phyloP scores from a whole-genome alignment of 176 grass and related monocot genomes.

The Pontederia crassipes region DNA sequence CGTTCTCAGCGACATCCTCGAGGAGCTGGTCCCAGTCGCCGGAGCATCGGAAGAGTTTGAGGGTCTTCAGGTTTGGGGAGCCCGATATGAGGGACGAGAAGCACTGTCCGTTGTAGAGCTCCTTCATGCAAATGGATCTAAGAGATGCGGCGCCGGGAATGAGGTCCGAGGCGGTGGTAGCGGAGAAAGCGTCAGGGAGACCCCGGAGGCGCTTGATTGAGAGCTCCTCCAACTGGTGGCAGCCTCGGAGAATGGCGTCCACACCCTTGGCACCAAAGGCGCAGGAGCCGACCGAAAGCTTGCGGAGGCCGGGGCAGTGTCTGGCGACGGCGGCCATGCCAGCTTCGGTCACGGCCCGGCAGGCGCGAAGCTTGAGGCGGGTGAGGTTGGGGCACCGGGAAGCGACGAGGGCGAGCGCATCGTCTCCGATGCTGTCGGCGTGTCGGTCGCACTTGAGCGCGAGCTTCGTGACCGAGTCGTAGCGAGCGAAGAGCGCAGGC shows the following conservation, averaged over 20 bases:
- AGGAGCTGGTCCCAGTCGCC: conserved; percentile 74
- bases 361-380: conserved; percentile 16
- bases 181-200: background rate
- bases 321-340: conserved; percentile 12
- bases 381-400: conserved; percentile 9
- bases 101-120: conserved; percentile 92
- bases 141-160: conserved; percentile 1
- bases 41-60: conserved; percentile 69
- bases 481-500: background rate
- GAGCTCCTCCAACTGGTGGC: conserved; percentile 6
- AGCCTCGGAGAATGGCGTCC: conserved; percentile 1
- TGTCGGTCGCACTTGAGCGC: conserved; percentile 16
- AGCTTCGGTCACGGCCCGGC: conserved; percentile 13
- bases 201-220: conserved; percentile 21
- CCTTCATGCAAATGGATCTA: conserved; percentile 67
- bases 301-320: conserved; percentile 10
- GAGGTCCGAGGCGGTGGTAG: background rate
- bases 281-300: conserved; percentile 9
- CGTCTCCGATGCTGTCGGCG: conserved; percentile 10
- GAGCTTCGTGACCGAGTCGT: conserved; percentile 11
- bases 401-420: conserved; percentile 10
- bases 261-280: conserved; percentile 5
- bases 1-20: conserved; percentile 29
- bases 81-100: conserved; percentile 46
- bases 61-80: conserved; percentile 45